Percentiles rank a stretch among this genome's conserved stretches.
phyloP scores from a whole-genome alignment of 2,329 filamentous ascomycete genomes.

The Tolypocladium guangdongense region DNA sequence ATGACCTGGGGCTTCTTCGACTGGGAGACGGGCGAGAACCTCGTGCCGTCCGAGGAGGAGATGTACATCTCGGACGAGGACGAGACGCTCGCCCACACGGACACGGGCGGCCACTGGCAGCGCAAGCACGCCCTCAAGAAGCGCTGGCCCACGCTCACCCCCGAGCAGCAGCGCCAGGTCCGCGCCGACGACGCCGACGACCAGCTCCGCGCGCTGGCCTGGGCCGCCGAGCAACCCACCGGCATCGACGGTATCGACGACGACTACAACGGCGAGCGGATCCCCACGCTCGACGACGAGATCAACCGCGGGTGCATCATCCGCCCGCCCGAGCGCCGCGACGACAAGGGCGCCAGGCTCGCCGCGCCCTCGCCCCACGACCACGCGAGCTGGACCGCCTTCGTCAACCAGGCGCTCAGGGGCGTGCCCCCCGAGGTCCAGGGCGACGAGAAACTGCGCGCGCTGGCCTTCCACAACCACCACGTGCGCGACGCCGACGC shows the following conservation, averaged over 20 bases:
- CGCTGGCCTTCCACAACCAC: slow-evolving; percentile 12
- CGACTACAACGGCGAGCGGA: background rate
- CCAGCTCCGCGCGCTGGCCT: slow-evolving; percentile 22
- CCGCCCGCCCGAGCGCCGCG: slow-evolving; percentile 5
- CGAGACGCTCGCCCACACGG: slow-evolving; percentile 16
- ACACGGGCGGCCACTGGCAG: slow-evolving; percentile 29
- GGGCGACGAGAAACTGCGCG: slow-evolving; percentile 13
- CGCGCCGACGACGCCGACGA: slow-evolving; percentile 24
- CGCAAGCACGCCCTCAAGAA: slow-evolving; percentile 34
- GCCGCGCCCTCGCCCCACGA: slow-evolving; percentile 10
- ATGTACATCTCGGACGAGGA: slow-evolving; percentile 41
- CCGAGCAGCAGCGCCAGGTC: slow-evolving; percentile 26
- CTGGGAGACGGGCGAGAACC: slow-evolving; percentile 35
- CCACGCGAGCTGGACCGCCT: slow-evolving; percentile 13
- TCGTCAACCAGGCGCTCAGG: slow-evolving; percentile 13
- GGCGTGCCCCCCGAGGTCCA: slow-evolving; percentile 10
- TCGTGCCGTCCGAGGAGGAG: slow-evolving; percentile 38
- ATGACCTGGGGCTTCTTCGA: slow-evolving; percentile 53
- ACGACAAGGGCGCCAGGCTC: background rate
- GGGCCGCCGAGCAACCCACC: slow-evolving; percentile 13
- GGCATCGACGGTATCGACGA: slow-evolving; percentile 3
- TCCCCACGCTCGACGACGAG: slow-evolving; percentile 19
- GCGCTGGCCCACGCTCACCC: slow-evolving; percentile 26
- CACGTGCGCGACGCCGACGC: slow-evolving; percentile 5
- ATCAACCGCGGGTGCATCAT: slow-evolving; percentile 21